A percentile compares a stretch with the other conserved stretches of the same genome.
These are phyloP conservation scores for Zygosaccharomyces pseudorouxii DNA, from an alignment of 805 yeast genomes.

Conservation along the genomic window DNA sequence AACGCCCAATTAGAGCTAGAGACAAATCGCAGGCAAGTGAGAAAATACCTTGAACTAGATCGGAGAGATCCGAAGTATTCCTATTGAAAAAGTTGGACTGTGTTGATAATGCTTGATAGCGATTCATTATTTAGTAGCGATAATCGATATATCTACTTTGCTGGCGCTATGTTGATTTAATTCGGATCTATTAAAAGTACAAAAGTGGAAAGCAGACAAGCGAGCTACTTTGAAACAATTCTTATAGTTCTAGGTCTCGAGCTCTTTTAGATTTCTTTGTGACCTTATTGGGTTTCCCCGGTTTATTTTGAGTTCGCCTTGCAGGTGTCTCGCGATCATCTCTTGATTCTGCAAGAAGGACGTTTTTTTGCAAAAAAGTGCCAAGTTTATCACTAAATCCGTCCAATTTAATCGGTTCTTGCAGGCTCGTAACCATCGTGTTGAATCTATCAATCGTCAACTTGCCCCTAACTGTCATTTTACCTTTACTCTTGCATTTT, in stretches of 20 bases:
- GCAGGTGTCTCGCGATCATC: constrained; percentile 2
- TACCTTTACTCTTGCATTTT: constrained; percentile 5
- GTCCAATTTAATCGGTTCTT: constrained; percentile 16
- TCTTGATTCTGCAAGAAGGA: constrained; percentile 8
- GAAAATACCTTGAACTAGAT: not conserved
- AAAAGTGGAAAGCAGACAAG: not conserved
- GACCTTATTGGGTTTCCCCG: constrained; percentile 14
- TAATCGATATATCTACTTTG: not conserved
- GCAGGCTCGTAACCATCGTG: constrained; percentile 13
- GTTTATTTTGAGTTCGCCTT: constrained; percentile 10
- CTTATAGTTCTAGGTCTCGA: constrained; percentile 6
- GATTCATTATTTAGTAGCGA: not conserved
- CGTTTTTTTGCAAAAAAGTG: constrained; percentile 23
- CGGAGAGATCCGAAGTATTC: not conserved
- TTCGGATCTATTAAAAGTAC: no score
- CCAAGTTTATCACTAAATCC: constrained; percentile 18
- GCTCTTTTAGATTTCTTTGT: constrained; percentile 15
- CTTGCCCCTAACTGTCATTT: constrained; percentile 18
- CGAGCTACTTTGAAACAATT: not conserved
- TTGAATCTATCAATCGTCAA: constrained; percentile 19
- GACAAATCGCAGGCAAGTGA: not conserved
- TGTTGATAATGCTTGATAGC: not conserved
- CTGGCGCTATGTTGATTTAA: no score
- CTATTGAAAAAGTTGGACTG: not conserved
- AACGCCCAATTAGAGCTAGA: not conserved